phyloP scores from a whole-genome alignment of 192 early-diverging fungal species.

The Backusella tarrabulga region DNA sequence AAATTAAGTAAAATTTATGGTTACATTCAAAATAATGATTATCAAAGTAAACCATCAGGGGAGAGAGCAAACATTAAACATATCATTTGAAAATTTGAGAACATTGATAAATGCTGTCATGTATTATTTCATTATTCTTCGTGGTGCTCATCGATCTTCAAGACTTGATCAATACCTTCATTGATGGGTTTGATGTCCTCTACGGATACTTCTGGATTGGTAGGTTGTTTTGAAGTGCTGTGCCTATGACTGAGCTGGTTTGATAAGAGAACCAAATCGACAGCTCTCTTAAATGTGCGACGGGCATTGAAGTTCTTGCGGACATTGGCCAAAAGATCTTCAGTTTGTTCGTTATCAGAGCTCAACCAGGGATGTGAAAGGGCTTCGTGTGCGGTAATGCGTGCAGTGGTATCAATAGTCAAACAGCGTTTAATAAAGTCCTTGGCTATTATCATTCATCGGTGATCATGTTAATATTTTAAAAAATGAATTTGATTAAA shows the following conservation, averaged over 20 bases:
- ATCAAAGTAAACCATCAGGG: too few species aligned
- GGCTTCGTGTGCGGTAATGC: conserved; percentile 75
- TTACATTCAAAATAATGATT: too few species aligned
- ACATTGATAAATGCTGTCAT: neutral
- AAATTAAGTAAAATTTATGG: too few species aligned
- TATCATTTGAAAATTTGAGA: neutral
- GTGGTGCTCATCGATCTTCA: conserved; percentile 11
- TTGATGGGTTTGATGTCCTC: conserved; percentile 29
- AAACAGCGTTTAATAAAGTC: conserved; percentile 72
- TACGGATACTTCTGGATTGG: neutral
- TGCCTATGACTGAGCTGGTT: conserved; percentile 32
- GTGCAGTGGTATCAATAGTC: conserved; percentile 59
- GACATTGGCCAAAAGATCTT: conserved; percentile 60
- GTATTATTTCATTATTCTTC: neutral
- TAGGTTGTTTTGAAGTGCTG: conserved; percentile 8
- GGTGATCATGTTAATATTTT: neutral
- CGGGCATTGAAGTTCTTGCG: conserved; percentile 67
- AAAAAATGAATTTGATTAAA: neutral
- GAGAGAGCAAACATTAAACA: too few species aligned
- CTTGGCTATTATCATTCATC: conserved; percentile 43
- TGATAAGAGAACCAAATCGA: conserved; percentile 46
- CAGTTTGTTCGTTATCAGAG: conserved; percentile 12
- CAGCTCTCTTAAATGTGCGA: conserved; percentile 62
- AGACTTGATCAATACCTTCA: conserved; percentile 31
- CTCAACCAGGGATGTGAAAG: conserved; percentile 76